Base-by-base conservation (phyloP, 345 rosid genomes). In the Gossypium thurberi region DNA sequence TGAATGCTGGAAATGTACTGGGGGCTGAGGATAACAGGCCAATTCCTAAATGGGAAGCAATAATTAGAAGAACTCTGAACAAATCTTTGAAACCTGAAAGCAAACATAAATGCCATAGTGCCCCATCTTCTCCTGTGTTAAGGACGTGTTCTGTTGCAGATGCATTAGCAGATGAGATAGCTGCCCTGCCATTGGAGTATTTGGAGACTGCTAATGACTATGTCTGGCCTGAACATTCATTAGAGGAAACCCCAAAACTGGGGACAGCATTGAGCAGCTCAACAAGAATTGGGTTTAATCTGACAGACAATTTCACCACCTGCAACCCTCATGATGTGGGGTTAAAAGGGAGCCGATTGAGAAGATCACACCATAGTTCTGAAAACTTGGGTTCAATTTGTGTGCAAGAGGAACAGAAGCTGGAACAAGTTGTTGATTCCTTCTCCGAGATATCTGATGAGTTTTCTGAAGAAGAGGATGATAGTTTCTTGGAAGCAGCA, bases 1-100 rank as follows among this genome's bases (percentile, higher is more conserved):
- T 96, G 87, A 96, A 80, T 85, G 97, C 99, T 20, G 98, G 93
- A 47, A 93, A 96, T 64, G 95, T 96, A 14, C 81, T 93, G 10
- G 99, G 99, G 71, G 96, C 99, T 50, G 97, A 96, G 84, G 96
- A 92, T 64, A 80, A 65, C 79, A 82, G 85, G 74, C 99, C 98
- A 12, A 96, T 96, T 75, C 88, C 83, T 0, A 90, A 81, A 79
- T 96, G 99, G 99, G 99, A 96, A 81, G 88, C 91, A 44, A 81
- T 91, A 79, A 91, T 93, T 71, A 85, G 99, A 57, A 89, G 81
- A 87, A 90, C 98, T 13, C 76, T 96, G 44, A 96, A 96, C 89
- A 89, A 85, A 78, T 85, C 86, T 68, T 75, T 23, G 26, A 71
- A 79, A 73, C 81, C 85, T 50, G 88, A 85, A 78, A 87, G 78